These are phyloP conservation scores for Xylariaceae sp. DNA, from an alignment of 2,329 filamentous ascomycete genomes.

Conservation along the genomic window DNA sequence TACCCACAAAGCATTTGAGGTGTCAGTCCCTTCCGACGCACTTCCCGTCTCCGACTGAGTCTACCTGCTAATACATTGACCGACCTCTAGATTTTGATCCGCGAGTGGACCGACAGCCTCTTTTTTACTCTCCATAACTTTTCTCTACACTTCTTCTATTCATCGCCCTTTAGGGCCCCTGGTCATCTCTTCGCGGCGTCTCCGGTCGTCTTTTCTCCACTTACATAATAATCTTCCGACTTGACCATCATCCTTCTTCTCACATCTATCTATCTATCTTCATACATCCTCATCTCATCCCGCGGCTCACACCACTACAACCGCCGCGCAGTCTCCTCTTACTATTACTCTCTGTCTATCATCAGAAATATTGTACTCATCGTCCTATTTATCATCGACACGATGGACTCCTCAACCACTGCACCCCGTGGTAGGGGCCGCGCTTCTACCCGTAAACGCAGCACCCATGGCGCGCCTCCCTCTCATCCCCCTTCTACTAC, in stretches of 20 bases:
- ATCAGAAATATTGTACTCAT: background rate
- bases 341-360: background rate
- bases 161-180: background rate
- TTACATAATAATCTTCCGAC: conserved; percentile 34
- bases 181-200: conserved; percentile 5
- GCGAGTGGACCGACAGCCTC: background rate
- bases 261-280: conserved; percentile 24
- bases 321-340: background rate
- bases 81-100: background rate
- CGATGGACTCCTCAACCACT: conserved; percentile 30
- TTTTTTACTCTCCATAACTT: conserved; percentile 1
- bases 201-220: conserved; percentile 26
- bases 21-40: too few species aligned
- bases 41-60: too few species aligned
- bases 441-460: conserved; percentile 26
- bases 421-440: conserved; percentile 26
- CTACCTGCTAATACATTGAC: too few species aligned
- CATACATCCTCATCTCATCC: conserved; percentile 12
- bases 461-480: conserved; percentile 22
- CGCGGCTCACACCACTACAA: background rate
- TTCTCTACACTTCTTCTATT: background rate
- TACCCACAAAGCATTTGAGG: background rate
- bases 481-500: conserved; percentile 23
- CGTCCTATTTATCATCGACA: background rate
- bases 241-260: conserved; percentile 26